A percentile compares a stretch with the other conserved stretches of the same genome.
Conservation (phyloP, 2,329 filamentous ascomycete genomes). For the Aspergillus quadricinctus region DNA sequence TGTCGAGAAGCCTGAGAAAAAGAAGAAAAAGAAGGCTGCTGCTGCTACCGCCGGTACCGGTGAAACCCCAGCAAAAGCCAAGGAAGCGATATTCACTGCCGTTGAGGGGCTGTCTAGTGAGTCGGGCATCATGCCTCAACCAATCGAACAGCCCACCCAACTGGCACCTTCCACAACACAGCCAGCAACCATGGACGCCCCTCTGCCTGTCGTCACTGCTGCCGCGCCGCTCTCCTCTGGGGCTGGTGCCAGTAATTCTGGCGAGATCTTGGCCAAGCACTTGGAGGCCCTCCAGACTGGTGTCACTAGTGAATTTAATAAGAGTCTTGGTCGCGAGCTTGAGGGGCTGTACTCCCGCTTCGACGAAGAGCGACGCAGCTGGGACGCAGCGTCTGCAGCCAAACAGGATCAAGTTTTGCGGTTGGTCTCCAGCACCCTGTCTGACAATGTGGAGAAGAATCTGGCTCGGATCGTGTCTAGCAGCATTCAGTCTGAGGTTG, state of each 20-base stretch:
- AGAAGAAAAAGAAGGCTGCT: slow-evolving; percentile 60
- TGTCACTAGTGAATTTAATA: slow-evolving; percentile 47
- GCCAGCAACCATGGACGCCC: slow-evolving; percentile 5
- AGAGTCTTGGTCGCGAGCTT: slow-evolving; percentile 47
- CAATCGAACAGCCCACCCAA: slow-evolving; percentile 9
- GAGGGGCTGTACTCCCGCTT: slow-evolving; percentile 56
- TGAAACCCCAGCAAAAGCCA: slow-evolving; percentile 47
- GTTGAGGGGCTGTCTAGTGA: slow-evolving; percentile 10
- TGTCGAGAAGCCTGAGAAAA: slow-evolving; percentile 63
- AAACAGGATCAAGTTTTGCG: slow-evolving; percentile 67
- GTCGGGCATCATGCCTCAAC: slow-evolving; percentile 3
- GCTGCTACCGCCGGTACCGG: slow-evolving; percentile 23
- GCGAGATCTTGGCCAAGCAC: slow-evolving; percentile 57
- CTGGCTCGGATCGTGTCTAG: slow-evolving; percentile 71
- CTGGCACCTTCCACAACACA: slow-evolving; percentile 6
- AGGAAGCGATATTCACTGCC: slow-evolving; percentile 23
- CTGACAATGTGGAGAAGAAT: slow-evolving; percentile 70
- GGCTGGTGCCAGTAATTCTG: slow-evolving; percentile 39
- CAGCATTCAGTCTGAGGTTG: slow-evolving; percentile 69
- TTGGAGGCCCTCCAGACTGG: slow-evolving; percentile 51
- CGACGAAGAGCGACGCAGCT: slow-evolving; percentile 64
- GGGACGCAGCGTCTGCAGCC: slow-evolving; percentile 59
- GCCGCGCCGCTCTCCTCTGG: slow-evolving; percentile 6
- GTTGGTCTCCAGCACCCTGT: slow-evolving; percentile 63
- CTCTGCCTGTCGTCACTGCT: background rate